Evolutionary conservation across 2,329 filamentous ascomycete species (phyloP), one percentile per base, ranked within the genome.

Genomic region (Pseudogymnoascus destructans): DNA sequence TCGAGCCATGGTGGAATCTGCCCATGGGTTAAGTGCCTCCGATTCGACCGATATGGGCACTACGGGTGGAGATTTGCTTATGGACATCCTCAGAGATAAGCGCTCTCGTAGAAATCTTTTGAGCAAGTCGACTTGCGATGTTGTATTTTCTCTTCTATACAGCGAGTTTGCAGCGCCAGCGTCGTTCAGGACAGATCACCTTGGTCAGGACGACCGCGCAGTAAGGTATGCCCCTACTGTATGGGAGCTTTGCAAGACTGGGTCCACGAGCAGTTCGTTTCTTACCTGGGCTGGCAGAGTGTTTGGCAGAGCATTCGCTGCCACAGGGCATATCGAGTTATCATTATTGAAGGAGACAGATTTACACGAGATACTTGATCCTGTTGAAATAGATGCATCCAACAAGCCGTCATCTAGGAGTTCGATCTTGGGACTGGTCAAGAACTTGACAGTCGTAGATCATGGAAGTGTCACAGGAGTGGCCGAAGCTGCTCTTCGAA

Each of bases 211-310:
- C 67, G 68, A 77, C 13, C 76, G 82, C 42, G 84, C 89, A 9
- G 70, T 80, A 10, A 70, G 73, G 1, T 81, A 85, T 66, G 80
- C 83, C 1, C 74, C 82, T 10, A 79, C 83, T 15, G 77, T 96
- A 0, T 93, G 86, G 84, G 84, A 85, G 67, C 90, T 87, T 40
- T 87, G 89, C 64, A 77, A 80, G 59, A 76, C 79, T n/a, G 74
- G 78, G 35, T 73, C 79, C 1, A 75, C 85, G 13, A 86, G 83
- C 59, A 73, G 79, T 23, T 79, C 82, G 13, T 96, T 93, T 68
- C 74, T 89, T 0, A 74, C 87, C 0, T 98, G 95, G 95, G 87
- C 88, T 46, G 91, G 88, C 2, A 80, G 85, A 62, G 86, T 91
- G 1, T 76, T 97, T 46, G 93, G 95, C 6, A 81, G 89, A 67